Evolutionary conservation across 306 rosid genomes (phyloP).

Genomic region (Pueraria montana): DNA sequence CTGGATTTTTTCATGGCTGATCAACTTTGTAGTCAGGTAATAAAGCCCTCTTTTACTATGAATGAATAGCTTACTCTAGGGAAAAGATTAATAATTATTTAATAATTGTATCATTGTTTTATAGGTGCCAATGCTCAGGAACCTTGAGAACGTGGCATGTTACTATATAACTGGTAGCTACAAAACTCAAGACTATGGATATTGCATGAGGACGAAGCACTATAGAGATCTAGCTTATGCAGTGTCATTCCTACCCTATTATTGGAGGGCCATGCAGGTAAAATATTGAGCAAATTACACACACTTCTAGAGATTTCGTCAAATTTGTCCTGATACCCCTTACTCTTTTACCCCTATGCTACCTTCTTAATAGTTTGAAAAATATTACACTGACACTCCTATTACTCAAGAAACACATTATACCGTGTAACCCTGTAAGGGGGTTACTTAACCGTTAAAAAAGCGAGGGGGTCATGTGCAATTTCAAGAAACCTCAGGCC

Average conservation of each 20-base stretch:
- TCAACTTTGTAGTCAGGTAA: conserved; percentile 99
- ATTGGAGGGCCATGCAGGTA: conserved; percentile 99
- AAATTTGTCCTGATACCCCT: neutral
- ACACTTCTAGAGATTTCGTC: neutral
- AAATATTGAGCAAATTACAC: neutral
- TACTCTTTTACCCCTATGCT: neutral
- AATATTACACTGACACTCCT: neutral
- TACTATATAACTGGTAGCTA: conserved; percentile 97
- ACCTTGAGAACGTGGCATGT: conserved; percentile 85
- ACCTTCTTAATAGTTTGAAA: neutral
- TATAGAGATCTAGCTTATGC: conserved; percentile 91
- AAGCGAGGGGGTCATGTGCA: neutral
- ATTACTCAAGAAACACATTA: neutral
- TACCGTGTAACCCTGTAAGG: neutral
- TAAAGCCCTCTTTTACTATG: neutral
- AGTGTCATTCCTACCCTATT: conserved; percentile 94
- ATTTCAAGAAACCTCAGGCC: neutral
- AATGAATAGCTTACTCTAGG: neutral
- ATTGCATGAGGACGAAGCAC: conserved; percentile 83
- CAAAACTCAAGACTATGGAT: conserved; percentile 86
- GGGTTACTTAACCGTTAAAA: neutral
- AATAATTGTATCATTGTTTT: conserved; percentile 23
- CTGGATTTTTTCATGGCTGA: conserved; percentile 99
- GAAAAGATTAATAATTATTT: neutral
- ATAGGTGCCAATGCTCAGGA: conserved; percentile 93